Base-by-base conservation (phyloP, 805 yeast genomes). In the Kluyveromyces wickerhamii region DNA sequence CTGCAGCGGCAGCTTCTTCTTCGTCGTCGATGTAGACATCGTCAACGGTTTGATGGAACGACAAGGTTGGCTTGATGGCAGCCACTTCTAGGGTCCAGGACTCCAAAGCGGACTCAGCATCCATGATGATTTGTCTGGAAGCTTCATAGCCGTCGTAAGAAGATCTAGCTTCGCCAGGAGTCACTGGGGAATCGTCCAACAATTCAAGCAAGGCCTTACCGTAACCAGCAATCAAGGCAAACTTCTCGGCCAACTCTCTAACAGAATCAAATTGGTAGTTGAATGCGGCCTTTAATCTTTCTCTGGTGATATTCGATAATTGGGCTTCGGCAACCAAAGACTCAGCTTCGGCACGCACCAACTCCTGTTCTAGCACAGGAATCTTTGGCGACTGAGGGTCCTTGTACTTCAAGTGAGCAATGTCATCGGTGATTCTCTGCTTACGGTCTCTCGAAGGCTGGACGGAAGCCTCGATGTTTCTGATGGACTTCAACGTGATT, bases 111-210 rank as follows among this genome's bases (percentile, higher is more conserved):
- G 75, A 77, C 65, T 82, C 94, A 45, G 87, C 85, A 54, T 82
- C 94, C 49, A 82, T 77, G 52, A 82, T 81, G 60, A 82, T 82
- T 65, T 82, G 94, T 66, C 81, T 82, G 27, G 89, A 79, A 30
- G 89, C 87, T 61, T 82, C 92, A 60, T 81, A 82, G 48, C 94
- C 94, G 52, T 82, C 94, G 59, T 82, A 82, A 39, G 88, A 81
- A 26, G 88, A 81, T 75, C 92, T 79, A 32, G 89, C 81, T 67
- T 83, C 94, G 69, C 94, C 94, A 40, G 94, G 94, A 40, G 89
- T 81, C 34, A 83, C 89, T 42, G 92, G 83, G 43, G 85, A 66
- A 54, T 82, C 92, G 54, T 83, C 94, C 56, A 84, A 69, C 56
- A 84, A 71, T 65, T 82, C 89, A 55, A 84, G 69, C 39, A 84